Evolutionary conservation across 768 basidiomycete genomes (phyloP).

Genomic region (Dacryopinax spathularia): DNA sequence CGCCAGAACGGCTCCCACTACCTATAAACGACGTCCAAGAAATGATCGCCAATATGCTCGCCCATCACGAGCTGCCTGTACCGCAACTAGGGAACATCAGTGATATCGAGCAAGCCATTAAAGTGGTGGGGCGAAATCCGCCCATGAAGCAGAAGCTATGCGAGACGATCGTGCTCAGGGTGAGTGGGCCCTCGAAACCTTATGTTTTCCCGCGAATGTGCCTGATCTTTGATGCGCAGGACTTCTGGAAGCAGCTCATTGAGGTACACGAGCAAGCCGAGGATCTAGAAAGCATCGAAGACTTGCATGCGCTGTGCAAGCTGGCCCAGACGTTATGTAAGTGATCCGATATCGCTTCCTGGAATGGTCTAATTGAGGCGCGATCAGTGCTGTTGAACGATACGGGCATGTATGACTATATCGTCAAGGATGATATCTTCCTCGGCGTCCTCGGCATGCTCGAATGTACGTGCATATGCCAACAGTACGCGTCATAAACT

Average conservation of each 20-base stretch:
- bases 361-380: not conserved
- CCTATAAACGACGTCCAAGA: constrained; percentile 2
- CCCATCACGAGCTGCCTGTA: constrained; percentile 35
- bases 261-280: constrained; percentile 78
- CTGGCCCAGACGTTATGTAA: constrained; percentile 89
- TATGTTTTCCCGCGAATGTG: not conserved
- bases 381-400: constrained; percentile 82
- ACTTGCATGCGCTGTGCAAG: constrained; percentile 78
- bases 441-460: constrained; percentile 89
- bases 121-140: constrained; percentile 56
- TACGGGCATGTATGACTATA: constrained; percentile 84
- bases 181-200: constrained; percentile 30
- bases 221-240: constrained; percentile 31
- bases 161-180: constrained; percentile 76
- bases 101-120: constrained; percentile 68
- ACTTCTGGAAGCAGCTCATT: constrained; percentile 77
- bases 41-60: not conserved
- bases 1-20: constrained; percentile 12
- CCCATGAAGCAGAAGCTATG: constrained; percentile 69
- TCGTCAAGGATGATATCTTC: constrained; percentile 85
- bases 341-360: constrained; percentile 18
- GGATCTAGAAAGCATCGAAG: constrained; percentile 80
- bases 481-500: not conserved
- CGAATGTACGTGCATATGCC: constrained; percentile 54
- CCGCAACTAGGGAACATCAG: constrained; percentile 64